A percentile compares a stretch with the other conserved stretches of the same genome.
Evolutionary conservation across 352 stramenopile genomes (phyloP).

Genomic region (Phytophthora crassamura): DNA sequence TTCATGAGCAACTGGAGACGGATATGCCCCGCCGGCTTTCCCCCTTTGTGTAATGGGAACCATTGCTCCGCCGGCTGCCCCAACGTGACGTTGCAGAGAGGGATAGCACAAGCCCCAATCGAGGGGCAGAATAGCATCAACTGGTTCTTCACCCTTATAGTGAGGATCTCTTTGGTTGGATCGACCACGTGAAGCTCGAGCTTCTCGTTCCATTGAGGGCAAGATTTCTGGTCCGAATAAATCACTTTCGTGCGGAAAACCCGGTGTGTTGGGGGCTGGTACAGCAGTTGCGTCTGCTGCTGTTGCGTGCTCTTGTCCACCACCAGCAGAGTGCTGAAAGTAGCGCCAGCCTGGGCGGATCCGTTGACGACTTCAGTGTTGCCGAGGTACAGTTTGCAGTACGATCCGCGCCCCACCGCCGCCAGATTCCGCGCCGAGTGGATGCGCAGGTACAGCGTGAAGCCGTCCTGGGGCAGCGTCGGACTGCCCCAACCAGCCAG

Average conservation of each 20-base stretch:
- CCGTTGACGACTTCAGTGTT: slow-evolving; percentile 61
- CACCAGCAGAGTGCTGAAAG: slow-evolving; percentile 34
- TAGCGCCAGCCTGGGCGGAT: slow-evolving; percentile 28
- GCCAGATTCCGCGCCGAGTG: slow-evolving; percentile 64
- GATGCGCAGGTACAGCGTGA: slow-evolving; percentile 68
- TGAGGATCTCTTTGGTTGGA: slow-evolving; percentile 60
- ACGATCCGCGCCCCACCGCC: slow-evolving; percentile 50
- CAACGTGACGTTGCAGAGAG: slow-evolving; percentile 49
- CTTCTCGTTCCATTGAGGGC: slow-evolving; percentile 79
- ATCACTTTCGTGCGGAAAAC: slow-evolving; percentile 67
- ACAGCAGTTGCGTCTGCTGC: neutral
- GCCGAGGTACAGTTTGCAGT: slow-evolving; percentile 74
- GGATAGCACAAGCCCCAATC: slow-evolving; percentile 65
- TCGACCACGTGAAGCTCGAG: slow-evolving; percentile 66
- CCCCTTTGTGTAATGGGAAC: slow-evolving; percentile 64
- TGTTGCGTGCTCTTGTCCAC: neutral
- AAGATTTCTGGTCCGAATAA: slow-evolving; percentile 42
- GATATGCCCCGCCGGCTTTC: slow-evolving; percentile 48
- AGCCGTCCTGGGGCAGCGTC: slow-evolving; percentile 31
- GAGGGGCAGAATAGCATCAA: slow-evolving; percentile 63
- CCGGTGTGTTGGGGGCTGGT: slow-evolving; percentile 37
- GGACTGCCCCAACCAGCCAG: slow-evolving; percentile 34
- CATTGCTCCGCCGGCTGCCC: slow-evolving; percentile 61
- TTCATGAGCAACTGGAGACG: slow-evolving; percentile 56
- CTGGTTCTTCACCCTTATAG: slow-evolving; percentile 73